phyloP scores from a whole-genome alignment of 768 basidiomycete genomes.

The Leccinellum luteum region DNA sequence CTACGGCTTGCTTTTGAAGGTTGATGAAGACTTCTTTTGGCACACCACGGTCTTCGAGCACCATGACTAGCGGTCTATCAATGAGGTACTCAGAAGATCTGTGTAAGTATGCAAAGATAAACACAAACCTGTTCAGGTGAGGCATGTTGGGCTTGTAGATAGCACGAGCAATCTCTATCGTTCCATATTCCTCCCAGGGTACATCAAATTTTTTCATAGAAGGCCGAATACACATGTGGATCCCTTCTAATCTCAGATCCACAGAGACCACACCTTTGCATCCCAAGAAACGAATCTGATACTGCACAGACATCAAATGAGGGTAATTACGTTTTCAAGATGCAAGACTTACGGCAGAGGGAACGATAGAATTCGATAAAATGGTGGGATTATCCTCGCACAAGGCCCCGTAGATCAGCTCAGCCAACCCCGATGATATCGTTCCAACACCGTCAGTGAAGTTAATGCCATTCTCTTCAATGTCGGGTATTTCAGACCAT shows the following conservation, averaged over 20 bases:
- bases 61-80: constrained; percentile 67
- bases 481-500: constrained; percentile 64
- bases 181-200: constrained; percentile 44
- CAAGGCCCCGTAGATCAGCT: constrained; percentile 57
- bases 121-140: constrained; percentile 74
- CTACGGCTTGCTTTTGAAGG: constrained; percentile 60
- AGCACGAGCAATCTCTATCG: constrained; percentile 71
- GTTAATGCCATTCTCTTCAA: constrained; percentile 41
- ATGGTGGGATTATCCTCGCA: constrained; percentile 42
- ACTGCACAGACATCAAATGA: constrained; percentile 35
- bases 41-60: constrained; percentile 75
- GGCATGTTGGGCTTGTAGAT: constrained; percentile 58
- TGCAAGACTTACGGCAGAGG: constrained; percentile 56
- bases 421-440: constrained; percentile 57
- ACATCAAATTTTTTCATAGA: constrained; percentile 79
- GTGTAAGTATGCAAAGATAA: background rate
- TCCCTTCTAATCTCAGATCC: constrained; percentile 51
- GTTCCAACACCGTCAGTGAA: constrained; percentile 85
- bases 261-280: constrained; percentile 80
- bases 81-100: background rate
- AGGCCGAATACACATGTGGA: constrained; percentile 64
- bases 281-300: constrained; percentile 81
- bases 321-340: background rate
- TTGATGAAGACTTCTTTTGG: constrained; percentile 51
- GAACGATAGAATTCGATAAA: constrained; percentile 38